Base-by-base conservation (phyloP, 2,329 filamentous ascomycete species). In the Colletotrichum tropicale region DNA sequence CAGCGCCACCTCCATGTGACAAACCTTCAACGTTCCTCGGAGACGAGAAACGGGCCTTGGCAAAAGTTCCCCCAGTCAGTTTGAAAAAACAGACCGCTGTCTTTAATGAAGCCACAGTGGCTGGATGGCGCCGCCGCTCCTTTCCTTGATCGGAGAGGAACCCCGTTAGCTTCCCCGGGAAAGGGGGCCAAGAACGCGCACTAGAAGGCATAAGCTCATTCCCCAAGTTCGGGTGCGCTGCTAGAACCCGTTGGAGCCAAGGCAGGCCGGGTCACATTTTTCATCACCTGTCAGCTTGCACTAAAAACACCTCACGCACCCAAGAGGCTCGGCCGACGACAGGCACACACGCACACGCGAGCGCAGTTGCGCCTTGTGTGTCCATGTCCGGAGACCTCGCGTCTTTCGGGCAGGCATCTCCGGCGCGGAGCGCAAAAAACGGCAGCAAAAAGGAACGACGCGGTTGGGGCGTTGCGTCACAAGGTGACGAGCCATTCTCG, bases 371-470 rank as follows among this genome's bases (percentile, higher is more conserved):
- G 66, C 70, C 65, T 52, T 52, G 43, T 52, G 43, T 13, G 43
- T 48, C 38, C 38, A 12, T 32, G 38, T 67, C 62, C 56, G 70
- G 70, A 61, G 64, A 52, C 48, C 8, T 9, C 70, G n/a, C 32
- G 43, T 64, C 73, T 48, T 67, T 76, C 36, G 64, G 73, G 73
- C 24, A 73, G 24, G 52, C 64, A 75, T 73, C 56, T 68, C 73
- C 73, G 70, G 58, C 58, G 28, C 58, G 58, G 58, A 61, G 58
- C 16, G 58, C 43, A 52, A 8, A 13, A 52, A 24, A 61, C 28
- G 13, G 18, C 30, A 61, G 26, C 28, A 34, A 21, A 62, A 36
- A 12, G 32, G 32, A 12, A 62, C 30, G 26, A 18, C 55, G 21
- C 7, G 55, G 32, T 71, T n/a, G 26, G n/a, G n/a, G 16, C 21